A percentile compares a stretch with the other conserved stretches of the same genome.
Conservation (phyloP, 768 basidiomycete genomes). For the Amyloporia xantha region DNA sequence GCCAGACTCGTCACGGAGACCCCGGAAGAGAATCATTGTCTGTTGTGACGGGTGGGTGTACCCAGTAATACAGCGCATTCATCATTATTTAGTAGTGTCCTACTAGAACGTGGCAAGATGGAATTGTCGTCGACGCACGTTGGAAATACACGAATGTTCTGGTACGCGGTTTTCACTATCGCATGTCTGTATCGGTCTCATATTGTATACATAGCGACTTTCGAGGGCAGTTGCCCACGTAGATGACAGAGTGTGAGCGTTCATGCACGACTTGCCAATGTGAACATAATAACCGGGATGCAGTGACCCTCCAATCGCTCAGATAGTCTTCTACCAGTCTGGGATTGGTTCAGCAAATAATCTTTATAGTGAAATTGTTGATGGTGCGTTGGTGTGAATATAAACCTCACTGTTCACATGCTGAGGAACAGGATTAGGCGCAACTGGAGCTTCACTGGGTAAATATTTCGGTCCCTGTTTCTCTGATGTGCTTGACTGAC, state of each 20-base stretch:
- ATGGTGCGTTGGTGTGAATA: slow-evolving; percentile 46
- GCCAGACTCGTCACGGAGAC: neutral
- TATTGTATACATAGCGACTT: slow-evolving; percentile 17
- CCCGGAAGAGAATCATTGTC: slow-evolving; percentile 56
- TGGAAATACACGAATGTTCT: slow-evolving; percentile 29
- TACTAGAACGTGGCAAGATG: slow-evolving; percentile 72
- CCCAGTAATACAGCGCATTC: too few species aligned
- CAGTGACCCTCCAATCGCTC: slow-evolving; percentile 22
- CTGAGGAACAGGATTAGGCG: slow-evolving; percentile 44
- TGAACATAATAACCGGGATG: neutral
- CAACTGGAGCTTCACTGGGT: slow-evolving; percentile 62
- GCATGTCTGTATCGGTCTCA: neutral
- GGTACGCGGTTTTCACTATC: slow-evolving; percentile 11
- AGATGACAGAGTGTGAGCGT: slow-evolving; percentile 22
- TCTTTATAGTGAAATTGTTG: slow-evolving; percentile 51
- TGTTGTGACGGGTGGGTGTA: slow-evolving; percentile 72
- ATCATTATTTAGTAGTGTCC: too few species aligned
- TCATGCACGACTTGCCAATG: neutral
- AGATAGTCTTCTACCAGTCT: slow-evolving; percentile 28
- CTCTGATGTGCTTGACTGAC: slow-evolving; percentile 6
- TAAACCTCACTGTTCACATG: too few species aligned
- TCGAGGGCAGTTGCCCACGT: slow-evolving; percentile 25
- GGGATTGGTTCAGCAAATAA: slow-evolving; percentile 49
- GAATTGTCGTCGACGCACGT: slow-evolving; percentile 20
- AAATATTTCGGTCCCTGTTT: neutral